phyloP scores from a whole-genome alignment of 768 basidiomycete species.

The Myochromella boudieri region DNA sequence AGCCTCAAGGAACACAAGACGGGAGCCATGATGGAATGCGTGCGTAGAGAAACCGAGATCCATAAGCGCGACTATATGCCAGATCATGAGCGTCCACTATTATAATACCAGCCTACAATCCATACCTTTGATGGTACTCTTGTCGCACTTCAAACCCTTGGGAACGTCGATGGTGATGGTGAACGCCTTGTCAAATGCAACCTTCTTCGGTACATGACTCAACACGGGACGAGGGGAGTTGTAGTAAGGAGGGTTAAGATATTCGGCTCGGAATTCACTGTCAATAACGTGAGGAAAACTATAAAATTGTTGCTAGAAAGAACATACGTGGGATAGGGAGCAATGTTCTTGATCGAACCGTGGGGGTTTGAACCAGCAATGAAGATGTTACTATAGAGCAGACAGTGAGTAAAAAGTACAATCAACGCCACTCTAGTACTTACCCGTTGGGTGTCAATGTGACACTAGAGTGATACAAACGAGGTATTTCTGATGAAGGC shows the following conservation, averaged over 20 bases:
- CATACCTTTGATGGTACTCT: too few species aligned
- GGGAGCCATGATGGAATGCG: background rate
- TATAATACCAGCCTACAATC: too few species aligned
- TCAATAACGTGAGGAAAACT: slow-evolving; percentile 10
- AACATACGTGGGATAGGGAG: background rate
- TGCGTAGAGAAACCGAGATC: background rate
- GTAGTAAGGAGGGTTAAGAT: slow-evolving; percentile 41
- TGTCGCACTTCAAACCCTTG: slow-evolving; percentile 19
- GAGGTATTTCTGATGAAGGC: slow-evolving; percentile 40
- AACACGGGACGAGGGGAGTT: slow-evolving; percentile 30
- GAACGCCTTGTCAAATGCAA: slow-evolving; percentile 34
- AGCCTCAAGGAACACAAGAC: background rate
- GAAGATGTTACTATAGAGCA: slow-evolving; percentile 16
- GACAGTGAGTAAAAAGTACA: too few species aligned
- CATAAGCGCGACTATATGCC: slow-evolving; percentile 31
- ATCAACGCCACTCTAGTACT: slow-evolving; percentile 28
- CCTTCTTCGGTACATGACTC: slow-evolving; percentile 32
- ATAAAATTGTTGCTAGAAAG: slow-evolving; percentile 14
- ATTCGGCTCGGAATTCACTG: slow-evolving; percentile 45
- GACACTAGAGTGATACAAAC: slow-evolving; percentile 63
- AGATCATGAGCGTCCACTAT: too few species aligned
- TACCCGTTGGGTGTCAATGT: slow-evolving; percentile 55
- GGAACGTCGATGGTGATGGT: slow-evolving; percentile 33
- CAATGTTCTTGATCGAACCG: background rate
- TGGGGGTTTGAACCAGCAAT: slow-evolving; percentile 50